Percentiles rank a stretch among this genome's conserved stretches.
phyloP scores from a whole-genome alignment of 176 grass and related monocot genomes.

The Oryza nivara region DNA sequence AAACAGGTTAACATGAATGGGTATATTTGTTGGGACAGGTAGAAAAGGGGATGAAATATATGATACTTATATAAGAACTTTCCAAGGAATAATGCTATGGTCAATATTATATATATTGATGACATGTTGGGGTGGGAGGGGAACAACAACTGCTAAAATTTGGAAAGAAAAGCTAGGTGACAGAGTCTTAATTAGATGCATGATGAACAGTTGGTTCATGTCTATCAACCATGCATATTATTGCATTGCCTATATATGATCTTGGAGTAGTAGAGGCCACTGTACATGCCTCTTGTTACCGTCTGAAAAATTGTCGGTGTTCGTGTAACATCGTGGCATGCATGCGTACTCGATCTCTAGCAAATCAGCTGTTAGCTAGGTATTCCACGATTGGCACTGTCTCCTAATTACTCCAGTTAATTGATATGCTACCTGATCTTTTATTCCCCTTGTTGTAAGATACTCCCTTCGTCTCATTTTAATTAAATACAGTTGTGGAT shows the following conservation, averaged over 20 bases:
- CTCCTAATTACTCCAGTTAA: not conserved
- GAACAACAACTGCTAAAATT: not conserved
- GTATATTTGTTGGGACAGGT: slow-evolving; percentile 25
- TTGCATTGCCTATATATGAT: not conserved
- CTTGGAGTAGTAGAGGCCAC: not conserved
- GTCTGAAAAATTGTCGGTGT: not conserved
- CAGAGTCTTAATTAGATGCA: not conserved
- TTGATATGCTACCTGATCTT: not conserved
- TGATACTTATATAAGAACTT: not conserved
- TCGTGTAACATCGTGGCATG: too few species aligned
- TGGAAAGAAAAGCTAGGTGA: slow-evolving; percentile 2
- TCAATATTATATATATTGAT: slow-evolving; percentile 11
- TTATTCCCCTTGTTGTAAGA: not conserved
- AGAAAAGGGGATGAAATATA: slow-evolving; percentile 1
- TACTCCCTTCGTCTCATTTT: too few species aligned
- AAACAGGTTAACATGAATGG: not conserved
- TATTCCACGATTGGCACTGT: not conserved
- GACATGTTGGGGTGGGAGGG: not conserved
- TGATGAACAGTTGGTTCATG: not conserved
- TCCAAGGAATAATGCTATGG: not conserved
- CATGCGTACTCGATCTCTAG: too few species aligned
- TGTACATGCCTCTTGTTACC: too few species aligned
- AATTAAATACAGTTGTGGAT: too few species aligned
- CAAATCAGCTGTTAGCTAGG: not conserved
- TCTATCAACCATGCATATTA: not conserved